Conservation (phyloP, 2,329 filamentous ascomycete genomes). For the Aspergillus japonicus region DNA sequence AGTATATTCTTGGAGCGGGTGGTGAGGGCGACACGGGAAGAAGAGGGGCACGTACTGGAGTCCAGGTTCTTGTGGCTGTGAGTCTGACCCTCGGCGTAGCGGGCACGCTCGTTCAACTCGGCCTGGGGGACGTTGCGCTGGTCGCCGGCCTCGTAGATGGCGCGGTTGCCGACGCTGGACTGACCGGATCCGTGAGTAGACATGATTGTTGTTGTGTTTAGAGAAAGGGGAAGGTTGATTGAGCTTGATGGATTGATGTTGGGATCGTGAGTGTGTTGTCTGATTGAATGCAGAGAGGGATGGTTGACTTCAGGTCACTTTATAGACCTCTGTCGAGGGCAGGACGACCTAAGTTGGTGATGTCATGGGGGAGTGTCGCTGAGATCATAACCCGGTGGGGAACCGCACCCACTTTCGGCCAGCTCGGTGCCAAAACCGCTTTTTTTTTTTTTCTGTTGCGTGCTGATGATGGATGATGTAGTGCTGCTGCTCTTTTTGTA, state of each 20-base stretch:
- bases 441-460: background rate
- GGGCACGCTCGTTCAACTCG: slow-evolving; percentile 52
- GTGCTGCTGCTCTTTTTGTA: background rate
- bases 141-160: slow-evolving; percentile 73
- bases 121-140: slow-evolving; percentile 65
- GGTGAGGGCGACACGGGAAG: too few species aligned
- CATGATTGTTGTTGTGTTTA: slow-evolving; percentile 12
- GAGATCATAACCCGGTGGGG: slow-evolving; percentile 22
- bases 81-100: slow-evolving; percentile 70
- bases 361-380: slow-evolving; percentile 16
- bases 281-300: background rate
- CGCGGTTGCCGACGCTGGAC: slow-evolving; percentile 65
- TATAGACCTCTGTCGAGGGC: background rate
- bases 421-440: background rate
- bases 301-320: background rate
- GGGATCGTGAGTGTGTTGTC: background rate
- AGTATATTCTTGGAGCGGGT: too few species aligned
- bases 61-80: slow-evolving; percentile 69
- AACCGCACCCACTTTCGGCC: background rate
- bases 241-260: background rate
- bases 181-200: slow-evolving; percentile 44
- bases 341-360: slow-evolving; percentile 2
- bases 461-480: background rate
- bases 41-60: too few species aligned
- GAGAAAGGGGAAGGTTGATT: background rate